Conservation (phyloP, 2,329 filamentous ascomycete species). For the Diaporthe nobilis region DNA sequence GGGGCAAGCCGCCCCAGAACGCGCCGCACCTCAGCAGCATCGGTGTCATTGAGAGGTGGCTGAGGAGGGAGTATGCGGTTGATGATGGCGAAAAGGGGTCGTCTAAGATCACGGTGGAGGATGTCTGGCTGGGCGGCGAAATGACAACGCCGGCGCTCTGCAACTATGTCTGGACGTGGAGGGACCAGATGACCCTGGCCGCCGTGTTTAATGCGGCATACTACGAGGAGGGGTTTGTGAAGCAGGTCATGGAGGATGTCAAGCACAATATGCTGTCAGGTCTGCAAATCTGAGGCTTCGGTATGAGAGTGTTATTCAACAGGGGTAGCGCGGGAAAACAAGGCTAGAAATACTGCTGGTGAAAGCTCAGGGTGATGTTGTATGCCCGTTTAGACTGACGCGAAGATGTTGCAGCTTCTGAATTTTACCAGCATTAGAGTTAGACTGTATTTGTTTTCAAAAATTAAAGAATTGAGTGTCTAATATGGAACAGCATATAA, state of each 20-base stretch:
- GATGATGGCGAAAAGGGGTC: not conserved
- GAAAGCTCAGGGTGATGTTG: too few relatives aligned
- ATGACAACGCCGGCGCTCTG: slow-evolving; percentile 6
- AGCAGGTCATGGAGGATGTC: not conserved
- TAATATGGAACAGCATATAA: too few relatives aligned
- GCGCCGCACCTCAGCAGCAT: slow-evolving; percentile 4
- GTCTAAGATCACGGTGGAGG: not conserved
- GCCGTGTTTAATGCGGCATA: slow-evolving; percentile 4
- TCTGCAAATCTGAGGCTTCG: not conserved
- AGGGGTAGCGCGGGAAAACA: too few relatives aligned
- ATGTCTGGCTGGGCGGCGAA: slow-evolving; percentile 19
- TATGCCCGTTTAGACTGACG: too few relatives aligned
- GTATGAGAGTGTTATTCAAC: too few relatives aligned
- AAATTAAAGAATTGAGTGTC: too few relatives aligned
- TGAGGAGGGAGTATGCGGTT: not conserved
- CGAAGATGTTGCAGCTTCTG: too few relatives aligned
- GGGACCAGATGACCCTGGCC: slow-evolving; percentile 8
- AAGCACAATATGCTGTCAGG: not conserved
- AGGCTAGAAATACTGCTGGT: too few relatives aligned
- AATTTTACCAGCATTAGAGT: too few relatives aligned
- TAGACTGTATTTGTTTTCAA: too few relatives aligned
- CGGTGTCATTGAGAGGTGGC: not conserved
- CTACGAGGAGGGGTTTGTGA: not conserved
- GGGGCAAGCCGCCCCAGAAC: slow-evolving; percentile 12
- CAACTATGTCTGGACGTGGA: slow-evolving; percentile 15